Conservation (phyloP, 2,329 filamentous ascomycete species). For the Samsoniella hepiali region DNA sequence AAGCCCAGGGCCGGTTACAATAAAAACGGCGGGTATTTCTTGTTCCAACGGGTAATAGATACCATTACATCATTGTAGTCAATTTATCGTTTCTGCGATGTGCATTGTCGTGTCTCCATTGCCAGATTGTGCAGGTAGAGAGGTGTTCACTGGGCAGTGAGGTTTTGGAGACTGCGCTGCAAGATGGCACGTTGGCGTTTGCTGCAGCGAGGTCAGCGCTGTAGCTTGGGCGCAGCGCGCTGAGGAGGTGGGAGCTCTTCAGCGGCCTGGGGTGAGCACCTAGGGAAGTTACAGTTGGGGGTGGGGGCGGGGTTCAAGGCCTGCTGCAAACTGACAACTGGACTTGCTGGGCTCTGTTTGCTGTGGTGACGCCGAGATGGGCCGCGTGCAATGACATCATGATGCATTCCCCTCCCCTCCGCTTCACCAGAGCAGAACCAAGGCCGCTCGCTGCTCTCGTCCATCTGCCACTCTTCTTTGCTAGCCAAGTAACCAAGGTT, state of each 20-base stretch:
- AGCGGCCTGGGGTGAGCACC: background rate
- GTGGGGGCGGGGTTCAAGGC: conserved; percentile 2
- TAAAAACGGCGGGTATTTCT: conserved; percentile 2
- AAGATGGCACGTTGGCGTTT: too few species aligned
- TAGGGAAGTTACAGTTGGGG: background rate
- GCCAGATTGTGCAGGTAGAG: background rate
- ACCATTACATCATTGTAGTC: conserved; percentile 1
- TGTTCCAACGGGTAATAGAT: background rate
- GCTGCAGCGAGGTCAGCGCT: too few species aligned
- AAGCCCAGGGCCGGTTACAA: background rate
- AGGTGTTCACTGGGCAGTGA: background rate
- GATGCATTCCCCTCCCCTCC: conserved; percentile 29
- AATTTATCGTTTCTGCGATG: background rate
- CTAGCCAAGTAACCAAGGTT: background rate
- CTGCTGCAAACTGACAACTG: background rate
- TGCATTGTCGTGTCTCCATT: background rate
- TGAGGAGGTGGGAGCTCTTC: background rate
- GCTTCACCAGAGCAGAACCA: conserved; percentile 9
- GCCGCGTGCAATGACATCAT: conserved; percentile 34
- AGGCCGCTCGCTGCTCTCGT: background rate
- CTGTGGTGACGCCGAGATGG: conserved; percentile 2
- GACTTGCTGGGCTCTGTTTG: background rate
- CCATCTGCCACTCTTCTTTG: background rate
- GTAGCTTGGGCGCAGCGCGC: too few species aligned
- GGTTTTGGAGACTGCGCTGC: too few species aligned